Percentiles rank a stretch among this genome's conserved stretches.
These are phyloP conservation scores for Metarhizium robertsii DNA, from an alignment of 2,329 filamentous ascomycete genomes.

Conservation along the genomic window DNA sequence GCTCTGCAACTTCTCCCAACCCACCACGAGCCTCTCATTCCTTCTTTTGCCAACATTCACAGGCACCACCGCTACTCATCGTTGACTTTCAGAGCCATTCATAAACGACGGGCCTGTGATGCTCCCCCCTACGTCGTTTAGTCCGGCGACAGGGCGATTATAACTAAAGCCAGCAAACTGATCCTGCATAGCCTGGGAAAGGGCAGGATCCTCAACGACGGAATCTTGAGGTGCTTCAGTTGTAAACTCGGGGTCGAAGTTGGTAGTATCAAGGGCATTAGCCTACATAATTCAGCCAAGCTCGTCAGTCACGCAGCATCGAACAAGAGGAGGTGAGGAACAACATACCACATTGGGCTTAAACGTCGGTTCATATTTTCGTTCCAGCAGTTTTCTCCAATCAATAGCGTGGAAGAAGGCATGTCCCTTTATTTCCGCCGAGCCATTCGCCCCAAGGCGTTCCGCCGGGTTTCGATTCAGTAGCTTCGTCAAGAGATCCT, in stretches of 20 bases:
- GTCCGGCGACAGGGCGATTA: constrained; percentile 85
- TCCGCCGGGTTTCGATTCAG: constrained; percentile 88
- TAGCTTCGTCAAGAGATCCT: constrained; percentile 82
- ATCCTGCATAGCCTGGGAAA: constrained; percentile 90
- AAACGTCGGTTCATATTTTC: constrained; percentile 97
- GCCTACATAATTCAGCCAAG: neutral
- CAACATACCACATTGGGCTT: constrained; percentile 86
- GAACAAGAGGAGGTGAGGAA: neutral
- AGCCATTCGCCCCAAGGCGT: constrained; percentile 83
- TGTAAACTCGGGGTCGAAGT: constrained; percentile 91
- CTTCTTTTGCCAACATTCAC: no score
- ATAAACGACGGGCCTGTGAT: constrained; percentile 75
- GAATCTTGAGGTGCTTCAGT: constrained; percentile 82
- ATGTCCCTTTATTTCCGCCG: constrained; percentile 95
- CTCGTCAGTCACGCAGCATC: neutral
- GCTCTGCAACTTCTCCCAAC: no score
- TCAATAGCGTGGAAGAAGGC: constrained; percentile 99
- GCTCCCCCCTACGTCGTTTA: constrained; percentile 87
- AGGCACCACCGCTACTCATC: no score
- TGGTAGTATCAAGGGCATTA: constrained; percentile 46
- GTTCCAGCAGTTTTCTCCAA: constrained; percentile 92
- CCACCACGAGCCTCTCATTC: no score
- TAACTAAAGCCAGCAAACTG: constrained; percentile 96
- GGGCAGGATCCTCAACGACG: constrained; percentile 77
- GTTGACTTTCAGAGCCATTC: constrained; percentile 11